Base-by-base conservation (phyloP, 164 flowering plant genomes). In the Dillenia turbinata region DNA sequence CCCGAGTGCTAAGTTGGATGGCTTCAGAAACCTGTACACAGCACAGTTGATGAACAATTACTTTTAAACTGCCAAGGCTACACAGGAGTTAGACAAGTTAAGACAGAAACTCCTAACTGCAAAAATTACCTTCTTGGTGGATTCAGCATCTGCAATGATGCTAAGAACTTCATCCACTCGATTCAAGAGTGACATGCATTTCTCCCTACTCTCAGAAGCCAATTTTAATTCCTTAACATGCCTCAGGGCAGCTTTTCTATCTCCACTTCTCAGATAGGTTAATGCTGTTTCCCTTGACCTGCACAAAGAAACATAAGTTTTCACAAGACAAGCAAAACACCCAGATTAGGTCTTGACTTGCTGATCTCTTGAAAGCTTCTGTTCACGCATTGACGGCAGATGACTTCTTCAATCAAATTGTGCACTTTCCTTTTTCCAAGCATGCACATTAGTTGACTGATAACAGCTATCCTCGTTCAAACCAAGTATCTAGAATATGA, bases 161-260 rank as follows among this genome's bases (percentile, higher is more conserved):
- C 65, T 69, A 44, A 89, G 79, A 57, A 89, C 91, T 74, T 85
- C 96, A 71, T 89, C 97, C 69, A 93, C 92, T 67, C 89, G 69
- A 67, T 81, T 83, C 68, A 87, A 62, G 61, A 89, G 77, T 9
- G 82, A 66, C 0, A 61, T 48, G 58, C 88, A 86, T 62, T 85
- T 89, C 65, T 81, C 96, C 78, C 96, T 81, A 70, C 81, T 80
- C 57, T 75, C 81, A 47, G 79, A 77, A 6, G 72, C 74, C 73
- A 86, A 48, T 69, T 90, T 93, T 24, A 87, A 58, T 57, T 81
- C 81, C 60, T 80, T 81, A 53, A 77, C 80, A 69, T 86, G 73
- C 64, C 89, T 79, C 61, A 85, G 65, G 3, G 98, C 96, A 62
- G 61, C 70, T 53, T 69, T 78, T 70, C 68, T 90, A 74, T 87